Conservation (phyloP, 192 early-diverging fungal genomes). For the Rhizophlyctis rosea region DNA sequence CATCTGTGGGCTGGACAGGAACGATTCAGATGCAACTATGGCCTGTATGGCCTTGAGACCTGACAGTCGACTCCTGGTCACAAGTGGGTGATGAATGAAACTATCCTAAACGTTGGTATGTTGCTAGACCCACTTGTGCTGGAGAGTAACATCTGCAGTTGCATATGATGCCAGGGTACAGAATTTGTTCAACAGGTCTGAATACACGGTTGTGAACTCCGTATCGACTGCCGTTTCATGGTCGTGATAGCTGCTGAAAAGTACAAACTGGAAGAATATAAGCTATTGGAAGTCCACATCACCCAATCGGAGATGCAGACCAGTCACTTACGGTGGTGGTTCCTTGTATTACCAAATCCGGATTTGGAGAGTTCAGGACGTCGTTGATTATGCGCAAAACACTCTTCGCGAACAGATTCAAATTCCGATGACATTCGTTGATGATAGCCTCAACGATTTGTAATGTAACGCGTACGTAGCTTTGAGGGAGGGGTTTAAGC, state of each 20-base stretch:
- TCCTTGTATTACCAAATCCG: constrained; percentile 58
- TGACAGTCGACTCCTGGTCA: constrained; percentile 29
- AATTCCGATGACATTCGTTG: constrained; percentile 62
- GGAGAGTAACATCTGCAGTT: constrained; percentile 11
- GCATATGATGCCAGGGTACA: constrained; percentile 18
- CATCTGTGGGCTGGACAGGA: constrained; percentile 20
- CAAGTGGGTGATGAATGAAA: constrained; percentile 22
- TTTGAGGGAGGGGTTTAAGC: too few relatives aligned
- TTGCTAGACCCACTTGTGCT: constrained; percentile 31
- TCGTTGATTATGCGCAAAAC: constrained; percentile 67
- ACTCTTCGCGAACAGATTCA: constrained; percentile 80
- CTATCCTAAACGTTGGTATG: constrained; percentile 23
- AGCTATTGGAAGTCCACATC: neutral
- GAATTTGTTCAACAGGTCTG: constrained; percentile 32
- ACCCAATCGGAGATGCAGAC: neutral
- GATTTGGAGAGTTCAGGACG: constrained; percentile 53
- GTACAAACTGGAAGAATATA: constrained; percentile 48
- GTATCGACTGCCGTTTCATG: constrained; percentile 74
- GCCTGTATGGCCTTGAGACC: constrained; percentile 40
- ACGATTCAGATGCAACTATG: constrained; percentile 29
- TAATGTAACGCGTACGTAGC: constrained; percentile 66
- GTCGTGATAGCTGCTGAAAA: constrained; percentile 57
- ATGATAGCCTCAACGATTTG: constrained; percentile 74
- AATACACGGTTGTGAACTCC: constrained; percentile 39
- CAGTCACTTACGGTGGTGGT: constrained; percentile 51